Evolutionary conservation across 495 filamentous ascomycete species (phyloP), one percentile per base, ranked within the genome.

Genomic region (Penicillium samsonianum): DNA sequence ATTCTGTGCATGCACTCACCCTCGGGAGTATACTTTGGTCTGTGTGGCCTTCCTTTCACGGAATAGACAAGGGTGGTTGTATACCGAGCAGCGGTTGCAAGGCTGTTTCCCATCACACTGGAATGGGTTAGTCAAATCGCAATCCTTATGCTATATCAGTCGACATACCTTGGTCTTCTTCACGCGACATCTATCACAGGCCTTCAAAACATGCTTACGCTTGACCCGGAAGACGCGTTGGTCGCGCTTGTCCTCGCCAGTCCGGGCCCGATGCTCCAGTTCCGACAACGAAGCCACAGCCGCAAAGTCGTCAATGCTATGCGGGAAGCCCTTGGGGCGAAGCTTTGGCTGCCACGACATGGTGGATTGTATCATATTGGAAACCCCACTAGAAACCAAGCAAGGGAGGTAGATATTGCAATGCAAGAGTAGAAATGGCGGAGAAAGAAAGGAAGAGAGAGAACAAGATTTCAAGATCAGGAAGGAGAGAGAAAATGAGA

Each of bases 21-120:
- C 77, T 61, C 75, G 65, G 33, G 77, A 79, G 54, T 79, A 79
- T 6, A 79, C 74, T 56, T 78, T 79, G 8, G 75, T 76, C 50
- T 78, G 77, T 0, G 75, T 77, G 8, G 77, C 74, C 50, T 79
- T 79, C 55, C 75, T 68, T 53, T 79, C 77, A 4, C 77, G 73
- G 58, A 79, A 79, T 10, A 79, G 67, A 59, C 77, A 79, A 19
- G 74, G 73, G 37, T 78, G 77, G 51, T 79, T 79, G 57, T 77
- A 76, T 41, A 75, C 70, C 10, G 74, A 76, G 57, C 77, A 79
- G 30, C 77, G 75, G 55, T 76, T 77, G 64, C 77, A 79, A 33
- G 77, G 77, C 46, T 79, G 77, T 48, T 76, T 78, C 35, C 77
- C 77, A 67, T 79, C 77, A 60, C 77, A 79, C 77, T 79, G 52